Base-by-base conservation (phyloP, 805 yeast species). In the Cyberlindnera maclurae region DNA sequence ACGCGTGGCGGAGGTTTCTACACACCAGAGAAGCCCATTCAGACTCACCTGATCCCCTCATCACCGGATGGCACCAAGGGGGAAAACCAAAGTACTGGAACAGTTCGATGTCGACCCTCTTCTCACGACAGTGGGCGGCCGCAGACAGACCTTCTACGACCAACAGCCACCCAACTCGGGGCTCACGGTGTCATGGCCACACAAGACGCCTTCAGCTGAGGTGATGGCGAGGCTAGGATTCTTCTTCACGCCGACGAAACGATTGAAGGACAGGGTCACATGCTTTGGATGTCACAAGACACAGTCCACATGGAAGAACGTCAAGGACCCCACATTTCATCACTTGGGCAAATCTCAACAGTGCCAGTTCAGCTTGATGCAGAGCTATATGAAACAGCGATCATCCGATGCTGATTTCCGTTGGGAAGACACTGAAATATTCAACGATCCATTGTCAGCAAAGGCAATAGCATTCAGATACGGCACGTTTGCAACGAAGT, bases 141-240 rank as follows among this genome's bases (percentile, higher is more conserved):
- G 57, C 7, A 35, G 28, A 7, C 39, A 32, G 15, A 39, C 50
- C 12, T 54, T 54, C 39, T 29, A 41, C 6, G 37, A 36, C 12
- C 36, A 42, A 9, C 29, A 53, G 15, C 44, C 51, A 3, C 45
- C 38, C 16, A 15, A 41, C 1, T 47, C 45, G 12, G 33, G 3
- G 26, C 34, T 26, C 13, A 15, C 16, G 24, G 26, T 15, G 12
- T 33, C 36, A 26, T 58, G 62, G 62, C 59, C 61, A 5, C 38
- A 57, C 33, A 29, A 45, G 9, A 26, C 40, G n/a, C 62, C 62
- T 10, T 42, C 54, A 2, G 41, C 57, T 5, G 63, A 58, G 24
- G 45, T 52, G 20, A 56, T 82, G 67, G 82, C 80, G 1, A 66
- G 63, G n/a, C 15, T 27, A n/a, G 93, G 93, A 1, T 81, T 82